phyloP scores from a whole-genome alignment of 2,329 filamentous ascomycete species.

The Raffaelea arxii region DNA sequence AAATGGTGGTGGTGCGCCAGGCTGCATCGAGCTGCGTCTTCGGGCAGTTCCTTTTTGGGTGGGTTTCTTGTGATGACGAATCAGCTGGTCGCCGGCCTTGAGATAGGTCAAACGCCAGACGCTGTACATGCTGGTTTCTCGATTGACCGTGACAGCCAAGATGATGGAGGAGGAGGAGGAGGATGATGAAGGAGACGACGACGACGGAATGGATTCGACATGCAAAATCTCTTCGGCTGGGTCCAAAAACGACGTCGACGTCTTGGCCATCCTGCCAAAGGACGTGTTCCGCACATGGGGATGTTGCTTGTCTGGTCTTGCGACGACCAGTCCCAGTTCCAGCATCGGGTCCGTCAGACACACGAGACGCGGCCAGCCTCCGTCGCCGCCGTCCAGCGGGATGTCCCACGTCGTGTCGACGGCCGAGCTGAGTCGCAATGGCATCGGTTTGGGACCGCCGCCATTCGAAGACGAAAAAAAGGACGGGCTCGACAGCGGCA shows the following conservation, averaged over 20 bases:
- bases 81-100: conserved; percentile 51
- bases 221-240: conserved; percentile 76
- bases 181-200: no score
- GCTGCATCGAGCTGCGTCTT: conserved; percentile 55
- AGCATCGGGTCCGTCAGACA: conserved; percentile 77
- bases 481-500: conserved; percentile 36
- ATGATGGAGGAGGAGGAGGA: no score
- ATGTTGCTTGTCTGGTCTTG: conserved; percentile 35
- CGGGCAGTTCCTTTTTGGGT: conserved; percentile 37
- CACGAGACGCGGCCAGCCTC: conserved; percentile 66
- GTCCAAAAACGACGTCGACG: conserved; percentile 48
- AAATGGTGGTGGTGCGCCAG: conserved; percentile 65
- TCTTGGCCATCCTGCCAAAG: conserved; percentile 29
- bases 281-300: conserved; percentile 27
- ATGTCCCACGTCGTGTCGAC: conserved; percentile 50
- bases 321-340: conserved; percentile 75
- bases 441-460: conserved; percentile 44
- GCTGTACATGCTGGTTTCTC: conserved; percentile 65
- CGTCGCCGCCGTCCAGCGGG: conserved; percentile 40
- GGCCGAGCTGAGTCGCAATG: conserved; percentile 40
- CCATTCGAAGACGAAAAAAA: conserved; percentile 49
- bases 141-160: conserved; percentile 72
- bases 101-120: conserved; percentile 79
- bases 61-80: conserved; percentile 35
- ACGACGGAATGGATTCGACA: conserved; percentile 59